Evolutionary conservation across 2,329 filamentous ascomycete genomes (phyloP).

Genomic region (Triangularia setosa): DNA sequence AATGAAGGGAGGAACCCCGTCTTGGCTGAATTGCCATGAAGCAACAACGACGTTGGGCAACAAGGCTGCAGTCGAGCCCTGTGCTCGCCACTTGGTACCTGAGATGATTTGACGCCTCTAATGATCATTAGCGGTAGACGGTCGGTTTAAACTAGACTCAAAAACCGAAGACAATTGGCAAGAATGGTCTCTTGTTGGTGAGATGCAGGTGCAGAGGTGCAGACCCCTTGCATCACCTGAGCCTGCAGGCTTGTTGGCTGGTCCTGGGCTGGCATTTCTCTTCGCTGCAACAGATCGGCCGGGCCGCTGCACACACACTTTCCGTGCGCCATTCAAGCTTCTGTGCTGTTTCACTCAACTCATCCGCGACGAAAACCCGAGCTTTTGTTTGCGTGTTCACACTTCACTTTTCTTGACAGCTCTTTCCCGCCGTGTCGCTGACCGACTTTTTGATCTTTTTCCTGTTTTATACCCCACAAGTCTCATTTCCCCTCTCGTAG

Average conservation of each 20-base stretch:
- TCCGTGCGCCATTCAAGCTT: neutral
- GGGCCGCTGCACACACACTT: constrained; percentile 3
- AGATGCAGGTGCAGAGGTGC: neutral
- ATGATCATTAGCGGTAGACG: neutral
- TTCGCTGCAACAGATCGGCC: constrained; percentile 2
- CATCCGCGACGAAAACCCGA: neutral
- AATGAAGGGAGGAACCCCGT: neutral
- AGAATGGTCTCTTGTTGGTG: neutral
- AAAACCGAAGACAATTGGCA: neutral
- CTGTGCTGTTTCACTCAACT: neutral
- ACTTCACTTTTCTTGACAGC: neutral
- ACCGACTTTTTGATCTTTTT: constrained; percentile 2
- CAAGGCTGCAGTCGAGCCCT: neutral
- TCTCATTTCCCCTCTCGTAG: neutral
- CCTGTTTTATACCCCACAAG: neutral
- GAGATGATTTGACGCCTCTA: neutral
- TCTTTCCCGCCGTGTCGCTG: neutral
- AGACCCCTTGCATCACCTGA: constrained; percentile 8
- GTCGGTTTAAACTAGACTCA: neutral
- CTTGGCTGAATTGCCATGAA: neutral
- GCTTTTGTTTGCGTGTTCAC: neutral
- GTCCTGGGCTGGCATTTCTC: constrained; percentile 1
- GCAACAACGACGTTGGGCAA: neutral
- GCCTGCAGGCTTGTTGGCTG: neutral
- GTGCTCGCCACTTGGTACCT: neutral